Conservation (phyloP, 2,329 filamentous ascomycete genomes). For the Grosmannia serpens region DNA sequence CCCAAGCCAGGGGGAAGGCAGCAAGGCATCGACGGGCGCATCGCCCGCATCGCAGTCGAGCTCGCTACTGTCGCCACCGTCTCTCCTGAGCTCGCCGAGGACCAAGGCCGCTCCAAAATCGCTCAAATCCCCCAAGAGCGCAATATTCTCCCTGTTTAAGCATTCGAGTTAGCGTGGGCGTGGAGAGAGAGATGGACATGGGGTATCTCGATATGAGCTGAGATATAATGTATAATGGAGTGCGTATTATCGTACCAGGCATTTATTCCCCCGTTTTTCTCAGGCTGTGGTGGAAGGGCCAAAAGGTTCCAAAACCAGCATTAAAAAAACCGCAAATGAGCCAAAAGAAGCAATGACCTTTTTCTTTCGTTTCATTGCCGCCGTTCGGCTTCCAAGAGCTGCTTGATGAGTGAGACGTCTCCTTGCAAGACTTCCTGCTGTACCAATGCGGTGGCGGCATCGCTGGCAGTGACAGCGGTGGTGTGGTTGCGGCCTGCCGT, state of each 20-base stretch:
- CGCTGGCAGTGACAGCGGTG: conserved; percentile 14
- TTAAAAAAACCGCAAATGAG: neutral
- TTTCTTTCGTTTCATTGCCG: conserved; percentile 13
- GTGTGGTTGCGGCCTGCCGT: conserved; percentile 18
- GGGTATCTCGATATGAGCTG: neutral
- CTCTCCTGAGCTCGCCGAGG: neutral
- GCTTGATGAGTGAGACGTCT: conserved; percentile 39
- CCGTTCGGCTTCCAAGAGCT: conserved; percentile 34
- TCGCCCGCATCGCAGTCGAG: neutral
- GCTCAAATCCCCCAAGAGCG: conserved; percentile 21
- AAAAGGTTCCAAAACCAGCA: neutral
- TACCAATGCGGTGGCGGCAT: conserved; percentile 16
- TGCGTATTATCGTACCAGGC: neutral
- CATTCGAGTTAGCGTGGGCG: conserved; percentile 16
- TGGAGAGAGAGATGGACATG: neutral
- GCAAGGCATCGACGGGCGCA: neutral
- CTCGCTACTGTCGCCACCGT: neutral
- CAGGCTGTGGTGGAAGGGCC: too few species aligned
- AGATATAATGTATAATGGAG: neutral
- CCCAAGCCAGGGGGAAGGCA: neutral
- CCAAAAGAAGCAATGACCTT: neutral
- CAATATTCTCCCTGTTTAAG: conserved; percentile 34
- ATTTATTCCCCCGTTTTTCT: too few species aligned
- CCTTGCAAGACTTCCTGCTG: conserved; percentile 33
- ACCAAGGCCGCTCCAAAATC: conserved; percentile 16